Percentiles rank a stretch among this genome's conserved stretches.
phyloP scores from a whole-genome alignment of 805 yeast genomes.

The Helenozyma baotianmanensis region DNA sequence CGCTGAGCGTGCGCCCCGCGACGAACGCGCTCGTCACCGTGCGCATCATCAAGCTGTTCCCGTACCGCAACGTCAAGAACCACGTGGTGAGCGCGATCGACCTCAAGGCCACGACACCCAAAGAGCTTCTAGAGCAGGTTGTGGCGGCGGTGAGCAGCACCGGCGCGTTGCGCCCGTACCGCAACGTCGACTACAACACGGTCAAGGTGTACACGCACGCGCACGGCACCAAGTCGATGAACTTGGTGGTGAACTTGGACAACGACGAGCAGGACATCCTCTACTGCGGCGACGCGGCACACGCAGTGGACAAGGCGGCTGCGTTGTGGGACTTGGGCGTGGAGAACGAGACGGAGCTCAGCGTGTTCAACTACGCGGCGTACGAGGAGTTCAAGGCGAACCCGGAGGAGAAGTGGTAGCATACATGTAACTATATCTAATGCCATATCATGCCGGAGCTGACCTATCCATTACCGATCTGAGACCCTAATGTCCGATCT shows the following conservation, averaged over 20 bases:
- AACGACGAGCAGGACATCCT: constrained; percentile 69
- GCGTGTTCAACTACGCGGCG: constrained; percentile 66
- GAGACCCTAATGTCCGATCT: too few relatives aligned
- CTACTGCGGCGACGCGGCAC: constrained; percentile 17
- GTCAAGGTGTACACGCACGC: constrained; percentile 91
- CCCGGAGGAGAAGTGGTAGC: constrained; percentile 88
- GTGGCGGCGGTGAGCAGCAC: constrained; percentile 44
- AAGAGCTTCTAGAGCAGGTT: constrained; percentile 53
- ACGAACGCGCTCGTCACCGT: constrained; percentile 76
- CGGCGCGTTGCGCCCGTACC: constrained; percentile 75
- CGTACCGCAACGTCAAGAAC: constrained; percentile 82
- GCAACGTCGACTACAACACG: constrained; percentile 69
- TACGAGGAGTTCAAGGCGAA: constrained; percentile 68
- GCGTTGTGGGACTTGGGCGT: constrained; percentile 36
- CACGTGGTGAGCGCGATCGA: constrained; percentile 66
- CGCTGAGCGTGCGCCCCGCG: constrained; percentile 71
- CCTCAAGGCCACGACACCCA: constrained; percentile 63
- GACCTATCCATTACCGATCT: too few relatives aligned
- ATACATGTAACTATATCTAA: background rate
- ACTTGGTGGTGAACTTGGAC: constrained; percentile 84
- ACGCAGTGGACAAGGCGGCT: constrained; percentile 10
- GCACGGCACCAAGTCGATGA: constrained; percentile 90
- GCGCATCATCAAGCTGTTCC: constrained; percentile 85
- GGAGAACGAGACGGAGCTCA: constrained; percentile 89
- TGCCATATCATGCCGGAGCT: too few relatives aligned